Base-by-base conservation (phyloP, 2,329 filamentous ascomycete genomes). In the Trichophyton equinum region DNA sequence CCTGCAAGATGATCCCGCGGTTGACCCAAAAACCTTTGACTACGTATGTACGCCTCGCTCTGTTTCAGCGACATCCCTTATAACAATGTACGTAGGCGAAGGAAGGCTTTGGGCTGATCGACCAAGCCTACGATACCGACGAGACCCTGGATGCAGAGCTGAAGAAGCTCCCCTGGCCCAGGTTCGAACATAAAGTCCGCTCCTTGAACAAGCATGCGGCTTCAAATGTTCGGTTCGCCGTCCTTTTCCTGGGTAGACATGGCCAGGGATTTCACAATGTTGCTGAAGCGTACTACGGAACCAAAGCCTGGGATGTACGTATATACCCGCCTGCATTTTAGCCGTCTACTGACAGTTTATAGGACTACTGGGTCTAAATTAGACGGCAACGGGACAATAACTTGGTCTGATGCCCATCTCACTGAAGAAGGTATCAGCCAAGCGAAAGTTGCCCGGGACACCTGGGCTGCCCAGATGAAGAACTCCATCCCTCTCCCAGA, bases 241-340 rank as follows among this genome's bases (percentile, higher is more conserved):
- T 86, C 0, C 72, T 86, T 42, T 83, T 81, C 67, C 72, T 84
- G 42, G 82, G 80, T 47, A 77, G 83, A 30, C 83, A 86, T 67
- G 83, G 83, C 22, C 77, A 85, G 68, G 83, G 83, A 3, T 76
- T 76, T 62, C 81, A 85, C 71, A 86, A 86, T 67, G 81, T 82
- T 11, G 83, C 82, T 1, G 80, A 85, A 66, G 67, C 71, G 1
- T 78, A 75, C 63, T 85, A 84, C 63, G 83, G 82, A 33, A 84
- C 79, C 0, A 74, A 78, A 13, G 76, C 77, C 1, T 85, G 83
- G 83, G 81, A 86, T 71, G 79, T 81, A 72, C 58, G 75, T 71
- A 27, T 13, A 47, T 36, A 36, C 25, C 58, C 15, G 7, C 49
- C 36, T 53, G 13, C 36, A 18, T 59, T 42, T 30, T 18, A 6